Percentiles rank a stretch among this genome's conserved stretches.
Evolutionary conservation across 148 eudicot genomes (phyloP).

Genomic region (Chenopodium berlandieri): DNA sequence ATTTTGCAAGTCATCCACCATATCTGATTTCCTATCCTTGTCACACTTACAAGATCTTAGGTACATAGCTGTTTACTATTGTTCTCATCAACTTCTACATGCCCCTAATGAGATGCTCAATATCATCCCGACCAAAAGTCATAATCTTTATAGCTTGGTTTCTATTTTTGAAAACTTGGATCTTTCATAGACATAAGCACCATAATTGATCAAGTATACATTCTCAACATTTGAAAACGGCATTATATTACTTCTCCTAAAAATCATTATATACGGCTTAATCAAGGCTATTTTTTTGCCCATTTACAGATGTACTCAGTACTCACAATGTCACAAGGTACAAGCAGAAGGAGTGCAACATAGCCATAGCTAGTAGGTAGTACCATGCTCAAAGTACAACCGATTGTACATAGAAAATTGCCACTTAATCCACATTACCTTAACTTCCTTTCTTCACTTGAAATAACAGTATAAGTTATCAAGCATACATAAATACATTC

Average conservation of each 20-base stretch:
- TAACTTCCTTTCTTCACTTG: no score
- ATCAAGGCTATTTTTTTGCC: background rate
- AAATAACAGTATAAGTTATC: background rate
- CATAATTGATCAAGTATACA: background rate
- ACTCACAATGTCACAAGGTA: no score
- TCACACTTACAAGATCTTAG: background rate
- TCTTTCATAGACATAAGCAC: background rate
- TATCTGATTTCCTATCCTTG: background rate
- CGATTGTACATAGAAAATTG: no score
- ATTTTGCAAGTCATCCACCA: background rate
- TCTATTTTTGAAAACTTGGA: background rate
- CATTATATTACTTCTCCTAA: background rate
- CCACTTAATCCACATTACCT: no score
- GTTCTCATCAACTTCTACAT: background rate
- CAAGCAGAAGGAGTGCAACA: no score
- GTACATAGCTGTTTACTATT: background rate
- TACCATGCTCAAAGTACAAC: no score
- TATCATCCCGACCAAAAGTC: background rate
- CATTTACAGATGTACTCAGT: no score
- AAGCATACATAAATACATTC: background rate
- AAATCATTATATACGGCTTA: background rate
- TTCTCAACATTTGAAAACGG: background rate
- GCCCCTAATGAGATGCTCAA: background rate
- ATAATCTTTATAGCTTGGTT: background rate
- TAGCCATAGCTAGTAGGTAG: no score